Evolutionary conservation across 140 eudicot genomes (phyloP), one percentile per base, ranked within the genome.

Genomic region (Artemisia princeps): DNA sequence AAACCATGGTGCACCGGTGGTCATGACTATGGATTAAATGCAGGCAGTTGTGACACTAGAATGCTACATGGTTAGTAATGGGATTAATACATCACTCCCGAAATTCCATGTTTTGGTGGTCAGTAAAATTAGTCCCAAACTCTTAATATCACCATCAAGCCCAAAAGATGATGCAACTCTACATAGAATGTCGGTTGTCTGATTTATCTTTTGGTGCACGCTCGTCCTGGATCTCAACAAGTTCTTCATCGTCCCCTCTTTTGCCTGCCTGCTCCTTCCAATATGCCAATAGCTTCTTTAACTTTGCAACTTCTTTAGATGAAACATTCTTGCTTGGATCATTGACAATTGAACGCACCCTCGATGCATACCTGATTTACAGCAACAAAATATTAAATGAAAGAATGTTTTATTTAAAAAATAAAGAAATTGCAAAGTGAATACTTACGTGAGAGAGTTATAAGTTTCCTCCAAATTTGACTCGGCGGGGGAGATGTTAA

Each of bases 201-300:
- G 68, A 1, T 55, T 71, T 83, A 4, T 89, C 89, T 79, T 76
- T 84, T 6, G 76, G 65, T 2, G 78, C n/a, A 51, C 90, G 80
- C 67, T 94, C 96, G 13, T 94, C 99, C 68, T 84, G 99, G 67
- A 94, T 82, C 74, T 94, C 99, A 55, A 82, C 87, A 11, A 94
- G 72, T 50, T 94, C 99, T 49, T 89, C 96, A 33, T 86, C 96
- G 1, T 89, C 99, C 0, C 94, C 94, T 56, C 77, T 77, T 70
- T 81, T 82, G 10, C 99, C 96, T 0, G 99, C 99, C 45, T 86
- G 95, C 68, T 86, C 99, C 62, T 88, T 94, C 96, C 96, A 94
- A 60, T 94, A 74, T 12, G 80, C 83, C 62, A 94, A 75, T 22
- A 94, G 54, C 83, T 79, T 94, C 84, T 82, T 86, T 46, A 94